Conservation (phyloP, 139 green algal species). For the Cymbomonas tetramitiformis region DNA sequence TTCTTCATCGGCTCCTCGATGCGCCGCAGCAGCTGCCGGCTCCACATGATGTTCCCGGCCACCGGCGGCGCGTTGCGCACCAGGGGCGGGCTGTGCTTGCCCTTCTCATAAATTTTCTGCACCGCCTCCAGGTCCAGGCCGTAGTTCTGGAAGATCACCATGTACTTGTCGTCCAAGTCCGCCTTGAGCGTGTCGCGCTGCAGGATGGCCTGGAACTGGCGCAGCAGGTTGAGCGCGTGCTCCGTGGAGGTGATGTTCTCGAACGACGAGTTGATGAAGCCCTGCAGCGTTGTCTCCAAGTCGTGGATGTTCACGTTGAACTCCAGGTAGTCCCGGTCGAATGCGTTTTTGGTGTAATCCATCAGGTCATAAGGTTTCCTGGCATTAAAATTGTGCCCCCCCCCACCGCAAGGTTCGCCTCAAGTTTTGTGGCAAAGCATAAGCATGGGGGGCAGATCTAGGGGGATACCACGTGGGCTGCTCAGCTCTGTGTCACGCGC, state of each 20-base stretch:
- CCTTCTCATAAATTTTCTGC: conserved; percentile 74
- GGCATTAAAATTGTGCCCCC: too few relatives aligned
- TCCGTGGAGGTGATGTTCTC: conserved; percentile 71
- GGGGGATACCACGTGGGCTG: too few relatives aligned
- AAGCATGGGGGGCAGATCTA: too few relatives aligned
- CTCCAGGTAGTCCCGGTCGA: conserved; percentile 81
- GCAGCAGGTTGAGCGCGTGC: conserved; percentile 66
- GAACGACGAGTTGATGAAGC: conserved; percentile 70
- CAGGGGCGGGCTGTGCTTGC: conserved; percentile 67
- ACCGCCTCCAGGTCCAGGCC: conserved; percentile 66
- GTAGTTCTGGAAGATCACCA: conserved; percentile 75
- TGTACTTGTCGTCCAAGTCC: conserved; percentile 63
- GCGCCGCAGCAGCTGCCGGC: conserved; percentile 67
- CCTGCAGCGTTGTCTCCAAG: conserved; percentile 66
- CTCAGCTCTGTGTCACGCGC: too few relatives aligned
- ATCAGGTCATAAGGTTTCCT: conserved; percentile 78
- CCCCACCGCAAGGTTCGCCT: too few relatives aligned
- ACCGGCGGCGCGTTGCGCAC: conserved; percentile 70
- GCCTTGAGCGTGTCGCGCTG: conserved; percentile 60
- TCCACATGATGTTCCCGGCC: conserved; percentile 74
- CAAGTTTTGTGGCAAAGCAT: too few relatives aligned
- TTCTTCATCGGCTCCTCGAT: conserved; percentile 82
- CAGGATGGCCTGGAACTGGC: conserved; percentile 72
- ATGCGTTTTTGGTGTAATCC: conserved; percentile 64
- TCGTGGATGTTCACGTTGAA: conserved; percentile 91